Conservation (phyloP, 2,329 filamentous ascomycete genomes). For the Pleurostoma richardsiae region DNA sequence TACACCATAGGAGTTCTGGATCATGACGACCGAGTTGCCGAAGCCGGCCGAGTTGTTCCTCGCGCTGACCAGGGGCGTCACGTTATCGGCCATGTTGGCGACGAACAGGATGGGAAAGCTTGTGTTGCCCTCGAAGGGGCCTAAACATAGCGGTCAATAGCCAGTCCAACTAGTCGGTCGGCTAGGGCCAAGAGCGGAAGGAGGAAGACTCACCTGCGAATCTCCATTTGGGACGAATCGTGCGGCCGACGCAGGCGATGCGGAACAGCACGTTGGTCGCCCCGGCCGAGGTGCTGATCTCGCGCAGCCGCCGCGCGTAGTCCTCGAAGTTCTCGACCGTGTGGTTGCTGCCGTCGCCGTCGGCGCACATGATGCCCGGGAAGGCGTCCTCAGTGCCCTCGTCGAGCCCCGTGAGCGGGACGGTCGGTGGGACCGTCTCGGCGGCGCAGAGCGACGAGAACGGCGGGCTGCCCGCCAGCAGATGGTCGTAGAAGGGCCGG, state of each 20-base stretch:
- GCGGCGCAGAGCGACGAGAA: slow-evolving; percentile 21
- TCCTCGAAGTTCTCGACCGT: slow-evolving; percentile 26
- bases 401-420: slow-evolving; percentile 19
- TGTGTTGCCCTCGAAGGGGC: slow-evolving; percentile 23
- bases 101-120: slow-evolving; percentile 38
- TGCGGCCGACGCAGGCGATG: slow-evolving; percentile 32
- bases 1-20: slow-evolving; percentile 47
- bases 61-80: slow-evolving; percentile 37
- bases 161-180: slow-evolving; percentile 4
- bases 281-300: slow-evolving; percentile 35
- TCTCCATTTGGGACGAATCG: slow-evolving; percentile 29
- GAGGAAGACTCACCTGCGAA: slow-evolving; percentile 25
- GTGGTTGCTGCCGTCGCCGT: slow-evolving; percentile 23
- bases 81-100: slow-evolving; percentile 35
- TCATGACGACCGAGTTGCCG: slow-evolving; percentile 36
- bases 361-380: slow-evolving; percentile 40
- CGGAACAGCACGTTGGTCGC: slow-evolving; percentile 35
- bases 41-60: slow-evolving; percentile 38
- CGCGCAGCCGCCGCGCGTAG: slow-evolving; percentile 24
- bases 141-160: slow-evolving; percentile 6
- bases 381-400: slow-evolving; percentile 34
- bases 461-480: slow-evolving; percentile 9
- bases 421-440: slow-evolving; percentile 21
- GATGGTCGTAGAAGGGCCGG: slow-evolving; percentile 31
- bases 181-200: slow-evolving; percentile 5